Base-by-base conservation (phyloP, 495 filamentous ascomycete genomes). In the Gamarada debralockiae region DNA sequence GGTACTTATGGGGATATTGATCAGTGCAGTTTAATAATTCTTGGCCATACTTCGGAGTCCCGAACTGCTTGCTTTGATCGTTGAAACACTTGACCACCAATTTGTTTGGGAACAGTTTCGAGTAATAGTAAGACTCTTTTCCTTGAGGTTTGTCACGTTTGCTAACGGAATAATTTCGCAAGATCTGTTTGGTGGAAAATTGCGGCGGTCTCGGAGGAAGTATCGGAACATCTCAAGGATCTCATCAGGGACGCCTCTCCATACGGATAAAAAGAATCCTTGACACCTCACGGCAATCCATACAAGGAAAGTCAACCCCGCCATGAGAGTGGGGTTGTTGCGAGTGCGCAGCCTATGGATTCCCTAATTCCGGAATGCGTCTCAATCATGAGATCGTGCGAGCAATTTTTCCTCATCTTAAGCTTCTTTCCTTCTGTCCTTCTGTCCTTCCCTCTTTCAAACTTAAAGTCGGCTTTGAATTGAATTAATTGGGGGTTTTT, bases 161-260 rank as follows among this genome's bases (percentile, higher is more conserved):
- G n/a, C n/a, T n/a, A n/a, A n/a, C n/a, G 27, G 27, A 29, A 10
- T 5, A 29, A 29, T 29, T 29, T 15, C 21, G 22, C 31, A 23
- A 14, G 23, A 7, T 27, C 1, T 21, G 39, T 27, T 22, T 39
- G 33, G 39, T 40, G 15, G 51, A 49, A 59, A 60, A 57, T 64
- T n/a, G n/a, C n/a, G n/a, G n/a, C n/a, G n/a, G n/a, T n/a, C n/a
- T n/a, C n/a, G n/a, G n/a, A n/a, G n/a, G n/a, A n/a, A n/a, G 64
- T 22, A 51, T 58, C 50, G 61, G 62, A 27, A n/a, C n/a, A n/a
- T n/a, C n/a, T n/a, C n/a, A n/a, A 61, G 65, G 27, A 29, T 29
- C 27, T 29, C 27, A 29, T 10, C 27, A 29, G 27, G 27, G 7
- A 41, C 45, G 29, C 47, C 45, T 53, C 54, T 54, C 15, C 40